Evolutionary conservation across 805 yeast species (phyloP).

Genomic region (Yamadazyma ubonensis): DNA sequence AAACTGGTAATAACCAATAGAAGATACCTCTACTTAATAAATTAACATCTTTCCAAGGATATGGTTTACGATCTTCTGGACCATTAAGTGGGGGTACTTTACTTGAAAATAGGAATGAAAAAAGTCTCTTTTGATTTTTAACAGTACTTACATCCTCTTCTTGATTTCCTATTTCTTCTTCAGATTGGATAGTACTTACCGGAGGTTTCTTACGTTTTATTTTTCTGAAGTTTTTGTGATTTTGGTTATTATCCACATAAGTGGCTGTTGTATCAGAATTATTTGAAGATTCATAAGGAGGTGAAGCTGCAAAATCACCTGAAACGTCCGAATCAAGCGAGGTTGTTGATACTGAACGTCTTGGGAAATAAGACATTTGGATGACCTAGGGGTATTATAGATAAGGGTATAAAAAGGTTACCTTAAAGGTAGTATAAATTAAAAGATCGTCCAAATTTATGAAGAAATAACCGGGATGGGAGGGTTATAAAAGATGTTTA

Average conservation of each 20-base stretch:
- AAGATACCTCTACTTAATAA: slow-evolving; percentile 40
- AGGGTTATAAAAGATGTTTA: slow-evolving; percentile 2
- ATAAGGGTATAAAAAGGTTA: background rate
- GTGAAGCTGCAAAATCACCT: slow-evolving; percentile 5
- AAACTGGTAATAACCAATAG: slow-evolving; percentile 40
- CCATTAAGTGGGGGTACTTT: slow-evolving; percentile 51
- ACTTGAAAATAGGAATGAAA: slow-evolving; percentile 50
- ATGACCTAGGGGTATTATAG: slow-evolving; percentile 5
- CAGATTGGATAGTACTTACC: slow-evolving; percentile 12
- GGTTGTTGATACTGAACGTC: slow-evolving; percentile 4
- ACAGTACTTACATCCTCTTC: slow-evolving; percentile 1
- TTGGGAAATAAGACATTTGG: slow-evolving; percentile 12
- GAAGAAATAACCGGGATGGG: slow-evolving; percentile 1
- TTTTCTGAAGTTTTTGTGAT: background rate
- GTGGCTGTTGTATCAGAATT: slow-evolving; percentile 19
- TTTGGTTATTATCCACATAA: slow-evolving; percentile 14
- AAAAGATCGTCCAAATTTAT: background rate
- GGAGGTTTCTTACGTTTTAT: slow-evolving; percentile 8
- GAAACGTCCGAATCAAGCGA: slow-evolving; percentile 7
- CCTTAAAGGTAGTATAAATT: slow-evolving; percentile 6
- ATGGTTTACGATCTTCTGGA: slow-evolving; percentile 49
- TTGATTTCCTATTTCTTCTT: slow-evolving; percentile 8
- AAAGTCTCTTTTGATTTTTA: slow-evolving; percentile 49
- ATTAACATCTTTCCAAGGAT: slow-evolving; percentile 46
- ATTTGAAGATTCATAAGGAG: slow-evolving; percentile 7